These are phyloP conservation scores for Mycena haematopus DNA, from an alignment of 768 basidiomycete genomes.

Conservation along the genomic window DNA sequence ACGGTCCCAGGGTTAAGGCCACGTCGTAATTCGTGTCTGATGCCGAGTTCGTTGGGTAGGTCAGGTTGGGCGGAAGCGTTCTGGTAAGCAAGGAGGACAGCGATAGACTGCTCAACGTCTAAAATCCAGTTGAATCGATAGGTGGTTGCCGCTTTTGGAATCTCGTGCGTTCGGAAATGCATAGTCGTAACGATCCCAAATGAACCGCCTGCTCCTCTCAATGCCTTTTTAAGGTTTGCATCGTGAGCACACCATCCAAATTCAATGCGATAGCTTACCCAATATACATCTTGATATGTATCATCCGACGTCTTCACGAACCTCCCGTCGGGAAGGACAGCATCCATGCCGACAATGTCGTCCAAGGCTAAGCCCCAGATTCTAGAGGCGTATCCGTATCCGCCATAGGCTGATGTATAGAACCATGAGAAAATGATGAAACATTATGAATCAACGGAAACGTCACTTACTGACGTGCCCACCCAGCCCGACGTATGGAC, in stretches of 20 bases:
- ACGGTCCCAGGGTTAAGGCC: too few relatives aligned
- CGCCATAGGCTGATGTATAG: neutral
- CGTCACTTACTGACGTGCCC: neutral
- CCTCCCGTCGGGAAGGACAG: neutral
- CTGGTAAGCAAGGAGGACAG: too few relatives aligned
- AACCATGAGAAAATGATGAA: neutral
- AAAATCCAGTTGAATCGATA: too few relatives aligned
- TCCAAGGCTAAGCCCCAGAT: neutral
- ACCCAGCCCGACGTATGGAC: neutral
- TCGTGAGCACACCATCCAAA: too few relatives aligned
- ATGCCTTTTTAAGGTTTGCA: too few relatives aligned
- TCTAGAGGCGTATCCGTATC: neutral
- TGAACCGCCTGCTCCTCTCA: too few relatives aligned
- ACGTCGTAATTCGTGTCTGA: too few relatives aligned
- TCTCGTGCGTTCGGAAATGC: neutral
- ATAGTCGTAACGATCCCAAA: neutral
- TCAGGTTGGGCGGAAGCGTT: too few relatives aligned
- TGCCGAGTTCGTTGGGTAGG: too few relatives aligned
- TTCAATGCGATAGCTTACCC: neutral
- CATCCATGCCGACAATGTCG: neutral
- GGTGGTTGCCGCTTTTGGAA: too few relatives aligned
- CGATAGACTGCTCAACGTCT: too few relatives aligned
- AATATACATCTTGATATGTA: neutral
- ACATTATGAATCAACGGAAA: neutral
- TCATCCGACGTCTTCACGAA: neutral